Conservation (phyloP, 2,329 filamentous ascomycete species). For the Diplocarpon rosae region DNA sequence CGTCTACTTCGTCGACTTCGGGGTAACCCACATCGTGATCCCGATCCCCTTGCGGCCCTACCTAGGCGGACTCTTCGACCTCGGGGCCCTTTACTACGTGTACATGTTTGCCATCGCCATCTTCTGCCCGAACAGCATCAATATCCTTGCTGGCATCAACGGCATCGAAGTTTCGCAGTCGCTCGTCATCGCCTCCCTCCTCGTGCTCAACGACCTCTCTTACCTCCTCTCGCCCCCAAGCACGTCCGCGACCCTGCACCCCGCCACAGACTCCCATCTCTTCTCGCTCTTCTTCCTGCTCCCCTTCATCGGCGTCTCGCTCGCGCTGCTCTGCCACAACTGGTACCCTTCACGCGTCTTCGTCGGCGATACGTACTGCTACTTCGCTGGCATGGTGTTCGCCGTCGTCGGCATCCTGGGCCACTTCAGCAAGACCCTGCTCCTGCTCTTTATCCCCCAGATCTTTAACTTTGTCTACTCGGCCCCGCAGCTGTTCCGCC, state of each 20-base stretch:
- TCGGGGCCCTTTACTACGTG: conserved; percentile 76
- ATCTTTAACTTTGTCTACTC: conserved; percentile 97
- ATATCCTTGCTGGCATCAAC: conserved; percentile 99
- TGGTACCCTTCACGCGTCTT: conserved; percentile 95
- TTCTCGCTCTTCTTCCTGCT: conserved; percentile 93
- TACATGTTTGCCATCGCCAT: conserved; percentile 97
- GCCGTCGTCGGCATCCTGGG: conserved; percentile 93
- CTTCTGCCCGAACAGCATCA: conserved; percentile 97
- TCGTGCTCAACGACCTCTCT: conserved; percentile 76
- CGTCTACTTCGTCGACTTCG: conserved; percentile 97
- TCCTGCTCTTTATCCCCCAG: conserved; percentile 84
- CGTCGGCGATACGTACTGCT: conserved; percentile 98
- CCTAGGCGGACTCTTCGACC: conserved; percentile 67
- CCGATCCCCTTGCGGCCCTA: conserved; percentile 77
- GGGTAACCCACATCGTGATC: conserved; percentile 89
- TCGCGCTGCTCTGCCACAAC: conserved; percentile 81
- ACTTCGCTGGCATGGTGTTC: conserved; percentile 98
- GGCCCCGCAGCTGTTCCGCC: conserved; percentile 75
- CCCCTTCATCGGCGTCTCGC: conserved; percentile 85
- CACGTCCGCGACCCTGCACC: conserved; percentile 61
- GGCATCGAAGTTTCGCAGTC: conserved; percentile 95
- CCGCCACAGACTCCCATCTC: conserved; percentile 87
- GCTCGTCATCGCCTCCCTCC: conserved; percentile 73
- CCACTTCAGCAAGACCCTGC: conserved; percentile 94
- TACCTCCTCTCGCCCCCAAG: conserved; percentile 56